A percentile compares a stretch with the other conserved stretches of the same genome.
Conservation (phyloP, 805 yeast species). For the Metschnikowia shivogae region DNA sequence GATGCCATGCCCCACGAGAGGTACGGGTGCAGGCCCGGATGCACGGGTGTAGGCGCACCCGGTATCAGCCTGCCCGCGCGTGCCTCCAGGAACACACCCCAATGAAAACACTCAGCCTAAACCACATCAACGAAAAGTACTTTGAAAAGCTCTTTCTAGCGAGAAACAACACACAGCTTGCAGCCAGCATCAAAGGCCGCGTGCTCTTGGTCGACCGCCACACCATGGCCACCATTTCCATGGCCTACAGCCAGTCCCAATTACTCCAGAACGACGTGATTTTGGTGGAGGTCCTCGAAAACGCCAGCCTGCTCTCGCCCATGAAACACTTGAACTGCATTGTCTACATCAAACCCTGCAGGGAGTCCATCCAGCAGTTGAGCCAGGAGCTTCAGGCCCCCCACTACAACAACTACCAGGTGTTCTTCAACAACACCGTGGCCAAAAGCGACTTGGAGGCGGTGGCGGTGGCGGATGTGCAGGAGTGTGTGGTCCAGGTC, state of each 20-base stretch:
- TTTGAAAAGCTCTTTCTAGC: slow-evolving; percentile 19
- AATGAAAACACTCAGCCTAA: slow-evolving; percentile 16
- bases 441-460: slow-evolving; percentile 77
- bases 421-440: slow-evolving; percentile 74
- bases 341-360: slow-evolving; percentile 71
- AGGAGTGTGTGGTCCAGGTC: slow-evolving; percentile 71
- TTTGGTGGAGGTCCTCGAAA: slow-evolving; percentile 57
- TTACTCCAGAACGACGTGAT: slow-evolving; percentile 80
- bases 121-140: slow-evolving; percentile 15
- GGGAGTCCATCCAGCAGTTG: slow-evolving; percentile 55
- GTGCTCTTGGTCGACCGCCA: slow-evolving; percentile 74
- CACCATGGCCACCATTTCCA: slow-evolving; percentile 82
- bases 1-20: too few species aligned
- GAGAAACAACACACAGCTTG: slow-evolving; percentile 14
- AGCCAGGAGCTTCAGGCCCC: slow-evolving; percentile 71
- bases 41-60: too few species aligned
- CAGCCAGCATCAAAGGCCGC: slow-evolving; percentile 43
- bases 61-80: neutral
- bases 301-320: slow-evolving; percentile 60
- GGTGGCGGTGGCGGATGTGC: slow-evolving; percentile 85
- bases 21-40: neutral
- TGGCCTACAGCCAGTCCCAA: slow-evolving; percentile 84
- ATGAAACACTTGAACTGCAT: slow-evolving; percentile 71
- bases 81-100: neutral
- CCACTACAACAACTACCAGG: slow-evolving; percentile 70